Base-by-base conservation (phyloP, 2,329 filamentous ascomycete genomes). In the Penicillium sp. region DNA sequence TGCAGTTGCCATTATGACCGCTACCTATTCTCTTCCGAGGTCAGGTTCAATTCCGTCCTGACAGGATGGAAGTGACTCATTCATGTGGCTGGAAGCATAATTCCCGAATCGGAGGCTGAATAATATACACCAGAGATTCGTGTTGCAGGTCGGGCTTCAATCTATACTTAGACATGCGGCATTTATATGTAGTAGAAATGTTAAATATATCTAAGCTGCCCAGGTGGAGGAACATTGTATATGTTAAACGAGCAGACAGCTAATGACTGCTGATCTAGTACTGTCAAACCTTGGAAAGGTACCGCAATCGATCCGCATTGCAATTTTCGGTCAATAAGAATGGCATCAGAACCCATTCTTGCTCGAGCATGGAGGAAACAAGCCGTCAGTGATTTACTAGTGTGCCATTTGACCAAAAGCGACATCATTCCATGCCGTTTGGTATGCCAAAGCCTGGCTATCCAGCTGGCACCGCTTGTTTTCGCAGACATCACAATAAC, bases 401-500 rank as follows among this genome's bases (percentile, higher is more conserved):
- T 76, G 45, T 63, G 60, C 21, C 56, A 63, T 57, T 49, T 74
- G 35, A 60, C 66, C 43, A 71, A 67, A 52, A 61, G 69, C 53
- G 76, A 78, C 52, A 62, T 75, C 14, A 49, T 62, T 31, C 64
- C 63, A 16, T 64, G 77, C 43, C 75, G 76, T 49, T 62, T 76
- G 49, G 73, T 70, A 29, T 76, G 69, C 58, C 71, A 67, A 57
- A 69, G 70, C 48, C 70, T 77, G 42, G 67, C 71, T 26, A 57
- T 65, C 16, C 62, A 67, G 22, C 64, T 73, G 49, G 73, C 71
- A 35, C 71, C 71, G 14, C 50, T 61, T 3, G 62, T 82, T 21
- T 82, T 82, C 60, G 67, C 72, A 56, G 74, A 79, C 54, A 69
- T 81, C 21, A 66, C 74, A 7, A 73, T 82, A 52, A 71, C 74